Evolutionary conservation across 2,329 filamentous ascomycete species (phyloP).

Genomic region (Gaeumannomyces sp.): DNA sequence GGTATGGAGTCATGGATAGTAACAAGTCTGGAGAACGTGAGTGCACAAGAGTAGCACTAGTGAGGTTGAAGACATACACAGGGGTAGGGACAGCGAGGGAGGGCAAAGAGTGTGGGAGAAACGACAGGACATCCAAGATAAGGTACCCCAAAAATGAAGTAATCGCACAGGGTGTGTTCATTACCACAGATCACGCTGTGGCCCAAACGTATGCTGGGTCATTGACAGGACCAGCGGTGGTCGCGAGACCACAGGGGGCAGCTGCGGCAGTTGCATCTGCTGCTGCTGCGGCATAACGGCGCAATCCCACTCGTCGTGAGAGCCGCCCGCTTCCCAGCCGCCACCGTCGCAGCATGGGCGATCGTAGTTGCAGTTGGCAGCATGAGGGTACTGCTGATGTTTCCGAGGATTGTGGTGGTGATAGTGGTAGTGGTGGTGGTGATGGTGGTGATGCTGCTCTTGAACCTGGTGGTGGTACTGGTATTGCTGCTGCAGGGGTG

Average conservation of each 20-base stretch:
- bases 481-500: slow-evolving; percentile 3
- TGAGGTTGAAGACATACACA: background rate
- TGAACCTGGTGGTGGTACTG: background rate
- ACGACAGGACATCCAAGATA: background rate
- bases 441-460: background rate
- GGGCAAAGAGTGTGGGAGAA: background rate
- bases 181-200: background rate
- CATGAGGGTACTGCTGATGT: slow-evolving; percentile 1
- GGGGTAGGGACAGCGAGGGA: background rate
- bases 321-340: background rate
- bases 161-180: background rate
- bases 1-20: background rate
- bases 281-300: background rate
- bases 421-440: background rate
- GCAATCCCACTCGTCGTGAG: slow-evolving; percentile 3
- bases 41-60: background rate
- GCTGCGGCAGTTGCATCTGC: background rate
- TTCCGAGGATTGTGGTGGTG: background rate
- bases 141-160: background rate
- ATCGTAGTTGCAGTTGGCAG: background rate
- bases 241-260: background rate
- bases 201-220: background rate
- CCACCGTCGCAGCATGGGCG: slow-evolving; percentile 1
- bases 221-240: background rate
- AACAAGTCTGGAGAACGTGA: background rate